These are phyloP conservation scores for Paxillus ammoniavirescens DNA, from an alignment of 768 basidiomycete species.

Conservation along the genomic window DNA sequence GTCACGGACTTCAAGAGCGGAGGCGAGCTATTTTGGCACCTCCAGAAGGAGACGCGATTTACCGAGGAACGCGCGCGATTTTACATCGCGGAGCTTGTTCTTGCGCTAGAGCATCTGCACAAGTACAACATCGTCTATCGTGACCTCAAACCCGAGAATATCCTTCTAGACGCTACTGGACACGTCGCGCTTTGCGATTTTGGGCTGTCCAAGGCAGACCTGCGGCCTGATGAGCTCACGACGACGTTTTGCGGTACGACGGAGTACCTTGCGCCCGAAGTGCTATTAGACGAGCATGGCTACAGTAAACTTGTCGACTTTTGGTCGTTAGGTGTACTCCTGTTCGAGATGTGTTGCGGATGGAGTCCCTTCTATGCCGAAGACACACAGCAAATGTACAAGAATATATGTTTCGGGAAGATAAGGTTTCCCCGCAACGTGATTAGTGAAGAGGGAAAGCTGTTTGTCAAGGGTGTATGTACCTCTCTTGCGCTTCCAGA, in stretches of 20 bases:
- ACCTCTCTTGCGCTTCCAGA: slow-evolving; percentile 5
- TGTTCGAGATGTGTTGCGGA: slow-evolving; percentile 99
- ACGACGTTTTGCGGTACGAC: slow-evolving; percentile 99
- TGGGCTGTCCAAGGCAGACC: slow-evolving; percentile 94
- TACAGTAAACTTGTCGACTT: slow-evolving; percentile 99
- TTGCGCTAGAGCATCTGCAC: slow-evolving; percentile 96
- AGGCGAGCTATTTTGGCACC: slow-evolving; percentile 97
- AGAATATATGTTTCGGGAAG: slow-evolving; percentile 98
- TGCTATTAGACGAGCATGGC: slow-evolving; percentile 96
- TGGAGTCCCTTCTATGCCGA: slow-evolving; percentile 99
- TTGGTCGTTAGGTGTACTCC: slow-evolving; percentile 92
- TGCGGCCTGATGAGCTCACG: slow-evolving; percentile 91
- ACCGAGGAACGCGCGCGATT: slow-evolving; percentile 91
- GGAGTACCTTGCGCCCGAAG: slow-evolving; percentile 97
- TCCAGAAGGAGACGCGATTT: slow-evolving; percentile 94
- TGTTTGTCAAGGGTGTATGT: slow-evolving; percentile 97
- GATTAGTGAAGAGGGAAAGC: slow-evolving; percentile 96
- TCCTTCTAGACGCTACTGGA: slow-evolving; percentile 95
- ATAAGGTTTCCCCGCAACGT: slow-evolving; percentile 97
- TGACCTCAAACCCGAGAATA: slow-evolving; percentile 98
- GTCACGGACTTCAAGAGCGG: slow-evolving; percentile 99
- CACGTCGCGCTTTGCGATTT: slow-evolving; percentile 99
- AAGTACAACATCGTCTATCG: slow-evolving; percentile 96
- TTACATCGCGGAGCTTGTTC: slow-evolving; percentile 93
- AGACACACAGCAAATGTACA: slow-evolving; percentile 99